Conservation (phyloP, 2,329 filamentous ascomycete genomes). For the Colletotrichum sp. region DNA sequence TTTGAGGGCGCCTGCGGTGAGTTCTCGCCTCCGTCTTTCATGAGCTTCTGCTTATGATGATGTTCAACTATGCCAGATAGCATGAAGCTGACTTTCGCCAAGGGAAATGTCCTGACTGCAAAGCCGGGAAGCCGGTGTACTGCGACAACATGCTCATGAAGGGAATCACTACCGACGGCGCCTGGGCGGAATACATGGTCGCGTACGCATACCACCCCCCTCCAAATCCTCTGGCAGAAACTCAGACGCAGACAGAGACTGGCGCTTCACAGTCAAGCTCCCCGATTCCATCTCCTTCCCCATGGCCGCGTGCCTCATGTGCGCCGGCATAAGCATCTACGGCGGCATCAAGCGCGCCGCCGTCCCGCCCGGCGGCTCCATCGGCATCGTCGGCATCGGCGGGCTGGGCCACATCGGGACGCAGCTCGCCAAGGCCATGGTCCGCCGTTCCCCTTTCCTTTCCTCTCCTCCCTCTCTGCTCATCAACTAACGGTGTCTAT, state of each 20-base stretch:
- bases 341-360: constrained; percentile 14
- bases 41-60: too few relatives aligned
- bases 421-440: constrained; percentile 19
- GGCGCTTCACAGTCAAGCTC: constrained; percentile 14
- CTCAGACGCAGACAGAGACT: not conserved
- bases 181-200: constrained; percentile 19
- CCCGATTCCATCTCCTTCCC: constrained; percentile 4
- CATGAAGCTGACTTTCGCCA: too few relatives aligned
- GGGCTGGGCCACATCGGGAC: constrained; percentile 19
- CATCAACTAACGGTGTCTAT: rapidly evolving
- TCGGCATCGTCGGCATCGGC: constrained; percentile 19
- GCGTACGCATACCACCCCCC: not conserved
- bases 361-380: not conserved
- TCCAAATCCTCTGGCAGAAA: not conserved
- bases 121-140: constrained; percentile 5
- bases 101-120: constrained; percentile 12
- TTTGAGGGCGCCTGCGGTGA: constrained; percentile 17
- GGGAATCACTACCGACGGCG: constrained; percentile 7
- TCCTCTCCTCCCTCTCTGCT: not conserved
- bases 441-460: not conserved
- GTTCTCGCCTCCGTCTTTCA: not conserved
- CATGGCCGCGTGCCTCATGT: constrained; percentile 15
- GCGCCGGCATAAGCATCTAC: constrained; percentile 20
- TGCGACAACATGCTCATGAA: constrained; percentile 18
- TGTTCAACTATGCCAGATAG: too few relatives aligned